A percentile compares a stretch with the other conserved stretches of the same genome.
Evolutionary conservation across 768 basidiomycete species (phyloP).

Genomic region (Postia placenta): DNA sequence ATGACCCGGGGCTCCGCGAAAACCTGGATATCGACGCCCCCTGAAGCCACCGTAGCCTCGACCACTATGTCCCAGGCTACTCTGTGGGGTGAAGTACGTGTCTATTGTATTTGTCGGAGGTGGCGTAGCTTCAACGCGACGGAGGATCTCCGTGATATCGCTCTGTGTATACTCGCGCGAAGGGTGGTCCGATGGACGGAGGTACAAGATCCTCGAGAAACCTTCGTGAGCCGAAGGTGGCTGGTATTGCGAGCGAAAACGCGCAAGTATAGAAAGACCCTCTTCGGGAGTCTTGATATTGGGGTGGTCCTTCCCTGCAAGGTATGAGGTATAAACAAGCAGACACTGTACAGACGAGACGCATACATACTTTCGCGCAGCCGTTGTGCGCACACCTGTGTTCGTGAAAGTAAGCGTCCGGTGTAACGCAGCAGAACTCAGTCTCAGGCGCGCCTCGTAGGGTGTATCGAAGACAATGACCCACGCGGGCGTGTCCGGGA

Average conservation of each 20-base stretch:
- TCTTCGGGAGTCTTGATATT: constrained; percentile 62
- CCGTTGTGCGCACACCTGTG: constrained; percentile 56
- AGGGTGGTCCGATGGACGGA: constrained; percentile 31
- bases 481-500: constrained; percentile 59
- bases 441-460: constrained; percentile 54
- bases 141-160: constrained; percentile 47
- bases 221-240: constrained; percentile 55
- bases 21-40: neutral
- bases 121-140: constrained; percentile 40
- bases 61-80: neutral
- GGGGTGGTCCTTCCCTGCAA: constrained; percentile 67
- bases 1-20: neutral
- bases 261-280: constrained; percentile 54
- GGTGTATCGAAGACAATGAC: constrained; percentile 76
- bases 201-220: constrained; percentile 48
- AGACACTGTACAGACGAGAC: no score
- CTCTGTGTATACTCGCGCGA: constrained; percentile 42
- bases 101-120: neutral
- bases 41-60: neutral
- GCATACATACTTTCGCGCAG: constrained; percentile 56
- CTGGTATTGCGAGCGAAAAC: constrained; percentile 58
- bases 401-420: neutral
- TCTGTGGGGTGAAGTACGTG: neutral
- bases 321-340: no score
- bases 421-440: neutral